Conservation (phyloP, 202 grass and related monocot genomes). For the Brachypodium distachyon region DNA sequence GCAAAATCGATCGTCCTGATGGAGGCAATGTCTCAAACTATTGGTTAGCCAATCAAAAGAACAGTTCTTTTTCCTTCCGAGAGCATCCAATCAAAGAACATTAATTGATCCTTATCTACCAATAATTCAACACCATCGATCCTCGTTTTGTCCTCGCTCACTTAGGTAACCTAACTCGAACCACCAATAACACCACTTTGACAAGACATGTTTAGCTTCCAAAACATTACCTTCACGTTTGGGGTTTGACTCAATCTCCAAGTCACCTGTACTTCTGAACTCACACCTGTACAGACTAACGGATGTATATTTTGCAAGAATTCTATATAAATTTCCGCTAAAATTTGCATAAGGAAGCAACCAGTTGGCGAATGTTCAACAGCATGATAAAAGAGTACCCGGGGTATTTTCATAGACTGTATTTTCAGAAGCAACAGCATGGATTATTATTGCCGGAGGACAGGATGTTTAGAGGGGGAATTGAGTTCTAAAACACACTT, state of each 20-base stretch:
- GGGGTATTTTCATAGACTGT: background rate
- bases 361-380: too few species aligned
- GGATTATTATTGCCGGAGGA: background rate
- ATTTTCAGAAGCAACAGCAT: background rate
- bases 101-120: background rate
- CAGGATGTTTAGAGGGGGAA: background rate
- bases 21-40: background rate
- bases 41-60: too few species aligned
- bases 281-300: background rate
- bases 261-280: background rate
- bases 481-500: background rate
- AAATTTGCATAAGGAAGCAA: background rate
- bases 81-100: background rate
- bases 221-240: background rate
- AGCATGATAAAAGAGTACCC: too few species aligned
- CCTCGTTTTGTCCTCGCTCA: background rate
- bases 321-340: background rate
- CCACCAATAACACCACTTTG: background rate
- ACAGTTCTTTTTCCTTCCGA: too few species aligned
- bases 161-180: constrained; percentile 32
- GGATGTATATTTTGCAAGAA: background rate
- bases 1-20: background rate
- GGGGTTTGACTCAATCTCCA: background rate
- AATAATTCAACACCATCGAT: background rate
- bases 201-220: background rate